A percentile compares a stretch with the other conserved stretches of the same genome.
Conservation (phyloP, 1,284 basidiomycete species). For the Ustilago loliicola region DNA sequence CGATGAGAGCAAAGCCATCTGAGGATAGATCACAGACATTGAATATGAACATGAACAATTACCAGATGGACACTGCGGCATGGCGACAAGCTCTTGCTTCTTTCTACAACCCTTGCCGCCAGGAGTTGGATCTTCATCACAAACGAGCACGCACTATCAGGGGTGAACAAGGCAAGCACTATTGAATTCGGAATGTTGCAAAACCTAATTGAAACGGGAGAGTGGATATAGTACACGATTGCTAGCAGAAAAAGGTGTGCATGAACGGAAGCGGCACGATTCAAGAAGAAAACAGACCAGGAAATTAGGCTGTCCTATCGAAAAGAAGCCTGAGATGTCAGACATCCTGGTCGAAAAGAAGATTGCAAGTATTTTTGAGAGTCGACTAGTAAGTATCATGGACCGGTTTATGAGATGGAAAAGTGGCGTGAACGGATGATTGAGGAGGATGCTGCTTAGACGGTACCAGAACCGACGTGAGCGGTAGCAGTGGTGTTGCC, state of each 20-base stretch:
- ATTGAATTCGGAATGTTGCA: neutral
- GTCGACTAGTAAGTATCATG: too few relatives aligned
- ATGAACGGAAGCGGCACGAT: neutral
- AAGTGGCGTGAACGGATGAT: neutral
- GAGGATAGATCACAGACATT: too few relatives aligned
- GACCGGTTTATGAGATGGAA: too few relatives aligned
- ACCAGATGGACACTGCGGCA: neutral
- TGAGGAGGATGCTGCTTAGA: conserved; percentile 24
- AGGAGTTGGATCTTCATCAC: neutral
- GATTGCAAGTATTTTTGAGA: too few relatives aligned
- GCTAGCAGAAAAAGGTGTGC: conserved; percentile 10
- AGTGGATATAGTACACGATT: conserved; percentile 43
- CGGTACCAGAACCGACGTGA: conserved; percentile 73
- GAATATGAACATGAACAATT: too few relatives aligned
- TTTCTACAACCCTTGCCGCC: too few relatives aligned
- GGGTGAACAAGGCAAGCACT: neutral
- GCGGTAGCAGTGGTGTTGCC: conserved; percentile 79
- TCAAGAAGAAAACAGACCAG: neutral
- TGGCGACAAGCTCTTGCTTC: too few relatives aligned
- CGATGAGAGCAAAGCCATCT: too few relatives aligned
- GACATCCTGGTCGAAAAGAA: too few relatives aligned
- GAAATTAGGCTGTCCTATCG: neutral
- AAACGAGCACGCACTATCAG: neutral
- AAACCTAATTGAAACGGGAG: conserved; percentile 9
- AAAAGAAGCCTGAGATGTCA: neutral